phyloP scores from a whole-genome alignment of 768 basidiomycete genomes.

The Gelatoporia subvermispora region DNA sequence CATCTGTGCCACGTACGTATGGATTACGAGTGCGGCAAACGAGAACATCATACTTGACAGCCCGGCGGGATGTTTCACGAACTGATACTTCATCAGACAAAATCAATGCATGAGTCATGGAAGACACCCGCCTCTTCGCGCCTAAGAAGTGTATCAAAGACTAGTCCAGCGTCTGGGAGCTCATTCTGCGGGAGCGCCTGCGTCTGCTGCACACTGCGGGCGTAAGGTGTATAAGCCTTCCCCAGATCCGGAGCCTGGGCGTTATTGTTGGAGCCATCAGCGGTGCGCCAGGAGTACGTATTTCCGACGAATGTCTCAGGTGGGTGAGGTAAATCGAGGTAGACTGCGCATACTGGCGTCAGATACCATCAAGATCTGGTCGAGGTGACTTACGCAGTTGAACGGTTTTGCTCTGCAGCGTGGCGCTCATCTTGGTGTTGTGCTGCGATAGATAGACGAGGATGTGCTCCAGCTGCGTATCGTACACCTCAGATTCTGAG shows the following conservation, averaged over 20 bases:
- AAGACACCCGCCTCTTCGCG: slow-evolving; percentile 53
- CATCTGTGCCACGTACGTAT: slow-evolving; percentile 40
- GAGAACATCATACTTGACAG: slow-evolving; percentile 77
- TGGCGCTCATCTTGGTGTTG: slow-evolving; percentile 38
- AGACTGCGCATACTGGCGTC: slow-evolving; percentile 48
- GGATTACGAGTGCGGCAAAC: slow-evolving; percentile 80
- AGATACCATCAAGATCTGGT: too few relatives aligned
- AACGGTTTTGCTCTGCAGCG: slow-evolving; percentile 35
- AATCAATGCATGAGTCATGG: background rate
- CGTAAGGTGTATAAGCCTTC: slow-evolving; percentile 72
- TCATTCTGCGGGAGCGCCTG: slow-evolving; percentile 62
- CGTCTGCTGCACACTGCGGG: slow-evolving; percentile 74
- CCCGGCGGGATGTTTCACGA: slow-evolving; percentile 71
- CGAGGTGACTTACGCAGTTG: slow-evolving; percentile 45
- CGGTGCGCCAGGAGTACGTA: slow-evolving; percentile 60
- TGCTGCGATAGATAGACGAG: slow-evolving; percentile 59
- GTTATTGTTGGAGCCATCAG: slow-evolving; percentile 80
- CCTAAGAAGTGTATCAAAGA: slow-evolving; percentile 77
- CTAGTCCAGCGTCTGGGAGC: slow-evolving; percentile 72
- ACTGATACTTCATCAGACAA: slow-evolving; percentile 36
- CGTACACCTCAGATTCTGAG: background rate
- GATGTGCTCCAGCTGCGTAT: slow-evolving; percentile 63
- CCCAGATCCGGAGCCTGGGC: slow-evolving; percentile 65
- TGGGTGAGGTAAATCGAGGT: slow-evolving; percentile 79
- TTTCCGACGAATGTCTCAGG: slow-evolving; percentile 63